phyloP scores from a whole-genome alignment of 148 eudicot genomes.

The Nepenthes gracilis region DNA sequence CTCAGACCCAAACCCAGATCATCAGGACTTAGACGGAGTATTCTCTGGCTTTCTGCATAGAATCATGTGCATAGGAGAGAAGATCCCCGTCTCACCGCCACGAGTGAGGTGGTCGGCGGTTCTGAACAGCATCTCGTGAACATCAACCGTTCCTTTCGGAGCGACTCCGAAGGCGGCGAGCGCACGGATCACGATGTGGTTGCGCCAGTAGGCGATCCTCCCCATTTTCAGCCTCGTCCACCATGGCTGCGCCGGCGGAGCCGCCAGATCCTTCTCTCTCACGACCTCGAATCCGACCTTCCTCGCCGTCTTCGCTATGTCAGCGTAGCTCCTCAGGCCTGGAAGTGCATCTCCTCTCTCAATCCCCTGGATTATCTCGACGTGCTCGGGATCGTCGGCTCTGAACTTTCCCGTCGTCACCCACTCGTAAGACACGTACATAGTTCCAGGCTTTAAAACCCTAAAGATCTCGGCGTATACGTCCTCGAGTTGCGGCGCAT shows the following conservation, averaged over 20 bases:
- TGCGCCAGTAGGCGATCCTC: conserved; percentile 37
- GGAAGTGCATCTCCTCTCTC: conserved; percentile 42
- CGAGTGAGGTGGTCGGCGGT: conserved; percentile 34
- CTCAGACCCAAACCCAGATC: no score
- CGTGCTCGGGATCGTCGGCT: conserved; percentile 21
- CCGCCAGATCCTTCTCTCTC: conserved; percentile 30
- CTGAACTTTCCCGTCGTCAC: conserved; percentile 32
- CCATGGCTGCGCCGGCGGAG: conserved; percentile 40
- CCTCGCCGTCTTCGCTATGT: conserved; percentile 24
- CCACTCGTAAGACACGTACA: conserved; percentile 52
- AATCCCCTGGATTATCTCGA: conserved; percentile 37
- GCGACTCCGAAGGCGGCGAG: conserved; percentile 34
- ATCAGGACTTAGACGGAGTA: no score
- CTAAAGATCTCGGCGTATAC: conserved; percentile 36
- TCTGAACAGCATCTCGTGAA: conserved; percentile 44
- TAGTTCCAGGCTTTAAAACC: conserved; percentile 34
- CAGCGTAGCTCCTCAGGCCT: conserved; percentile 26
- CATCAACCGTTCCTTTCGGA: conserved; percentile 46
- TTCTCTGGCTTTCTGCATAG: conserved; percentile 41
- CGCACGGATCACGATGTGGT: conserved; percentile 26
- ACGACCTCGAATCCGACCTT: conserved; percentile 38
- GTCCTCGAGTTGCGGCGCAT: conserved; percentile 42
- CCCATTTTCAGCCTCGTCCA: conserved; percentile 54
- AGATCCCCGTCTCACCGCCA: conserved; percentile 44
- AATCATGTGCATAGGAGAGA: conserved; percentile 47